Percentiles rank a stretch among this genome's conserved stretches.
Conservation (phyloP, 2,329 filamentous ascomycete species). For the Aspergillus spinulosporus region DNA sequence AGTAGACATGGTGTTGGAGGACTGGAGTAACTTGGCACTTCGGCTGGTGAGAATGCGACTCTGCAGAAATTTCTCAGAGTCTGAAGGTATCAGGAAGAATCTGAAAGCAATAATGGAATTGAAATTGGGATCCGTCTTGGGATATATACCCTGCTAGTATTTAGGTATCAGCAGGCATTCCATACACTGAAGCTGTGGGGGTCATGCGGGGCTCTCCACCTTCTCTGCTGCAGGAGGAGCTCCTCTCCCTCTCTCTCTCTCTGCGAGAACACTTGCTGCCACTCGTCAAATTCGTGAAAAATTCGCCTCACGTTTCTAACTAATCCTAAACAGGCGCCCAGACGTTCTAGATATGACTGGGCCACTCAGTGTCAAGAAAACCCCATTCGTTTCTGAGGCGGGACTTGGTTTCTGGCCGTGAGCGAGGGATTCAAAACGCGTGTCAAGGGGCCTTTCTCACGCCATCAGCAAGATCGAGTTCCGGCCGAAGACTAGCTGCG, state of each 20-base stretch:
- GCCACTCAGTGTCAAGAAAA: neutral
- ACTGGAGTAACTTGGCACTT: neutral
- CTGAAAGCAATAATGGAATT: too few species aligned
- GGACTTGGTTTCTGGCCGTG: neutral
- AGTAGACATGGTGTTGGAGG: slow-evolving; percentile 22
- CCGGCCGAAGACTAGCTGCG: slow-evolving; percentile 15
- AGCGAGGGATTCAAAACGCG: neutral
- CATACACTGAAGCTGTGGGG: slow-evolving; percentile 9
- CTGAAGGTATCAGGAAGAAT: too few species aligned
- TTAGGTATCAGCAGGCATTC: neutral
- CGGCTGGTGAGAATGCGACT: neutral
- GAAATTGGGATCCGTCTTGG: neutral
- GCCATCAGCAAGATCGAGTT: slow-evolving; percentile 18
- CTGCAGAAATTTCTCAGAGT: neutral
- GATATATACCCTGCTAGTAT: neutral
- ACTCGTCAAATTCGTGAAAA: neutral
- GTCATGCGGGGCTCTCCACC: slow-evolving; percentile 18
- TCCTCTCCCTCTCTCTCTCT: neutral
- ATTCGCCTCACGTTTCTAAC: neutral
- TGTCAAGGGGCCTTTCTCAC: slow-evolving; percentile 14
- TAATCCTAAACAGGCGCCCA: neutral
- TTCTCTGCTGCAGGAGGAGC: neutral
- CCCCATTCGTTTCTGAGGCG: too few species aligned
- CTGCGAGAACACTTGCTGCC: too few species aligned
- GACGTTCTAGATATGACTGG: neutral